Evolutionary conservation across 441 rosid species (phyloP).

Genomic region (Erodium trifolium): DNA sequence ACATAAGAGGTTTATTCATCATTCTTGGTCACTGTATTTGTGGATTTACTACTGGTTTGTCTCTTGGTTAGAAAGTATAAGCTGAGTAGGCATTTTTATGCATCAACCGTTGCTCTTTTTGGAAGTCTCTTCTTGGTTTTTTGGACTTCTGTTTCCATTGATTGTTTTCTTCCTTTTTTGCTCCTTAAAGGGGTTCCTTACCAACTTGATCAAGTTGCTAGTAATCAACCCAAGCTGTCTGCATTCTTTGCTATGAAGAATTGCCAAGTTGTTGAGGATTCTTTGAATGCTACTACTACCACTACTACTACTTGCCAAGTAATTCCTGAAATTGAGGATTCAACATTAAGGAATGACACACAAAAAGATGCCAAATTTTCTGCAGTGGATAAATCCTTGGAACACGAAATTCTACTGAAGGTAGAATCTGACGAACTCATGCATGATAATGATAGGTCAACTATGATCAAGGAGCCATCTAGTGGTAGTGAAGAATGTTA

Average conservation of each 20-base stretch:
- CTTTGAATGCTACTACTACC: slow-evolving; percentile 14
- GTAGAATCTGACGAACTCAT: slow-evolving; percentile 29
- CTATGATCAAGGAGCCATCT: slow-evolving; percentile 26
- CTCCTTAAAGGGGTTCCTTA: slow-evolving; percentile 72
- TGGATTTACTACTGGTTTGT: neutral
- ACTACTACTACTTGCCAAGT: slow-evolving; percentile 22
- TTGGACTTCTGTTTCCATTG: slow-evolving; percentile 12
- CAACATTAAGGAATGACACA: slow-evolving; percentile 33
- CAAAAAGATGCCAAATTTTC: slow-evolving; percentile 27
- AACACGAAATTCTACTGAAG: slow-evolving; percentile 20
- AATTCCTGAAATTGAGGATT: slow-evolving; percentile 30
- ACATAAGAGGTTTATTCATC: neutral
- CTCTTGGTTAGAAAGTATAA: neutral
- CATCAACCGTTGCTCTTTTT: neutral
- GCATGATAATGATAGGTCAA: slow-evolving; percentile 20
- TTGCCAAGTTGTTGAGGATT: slow-evolving; percentile 25
- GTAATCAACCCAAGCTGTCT: slow-evolving; percentile 78
- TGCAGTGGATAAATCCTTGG: slow-evolving; percentile 26
- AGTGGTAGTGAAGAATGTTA: slow-evolving; percentile 25
- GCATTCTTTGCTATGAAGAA: slow-evolving; percentile 51
- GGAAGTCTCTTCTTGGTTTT: neutral
- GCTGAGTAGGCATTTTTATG: neutral
- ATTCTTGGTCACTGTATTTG: slow-evolving; percentile 4
- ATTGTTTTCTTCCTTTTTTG: slow-evolving; percentile 13
- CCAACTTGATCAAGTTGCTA: slow-evolving; percentile 76